Evolutionary conservation across 176 grass and related monocot genomes (phyloP).

Genomic region (Zoysia pacifica): DNA sequence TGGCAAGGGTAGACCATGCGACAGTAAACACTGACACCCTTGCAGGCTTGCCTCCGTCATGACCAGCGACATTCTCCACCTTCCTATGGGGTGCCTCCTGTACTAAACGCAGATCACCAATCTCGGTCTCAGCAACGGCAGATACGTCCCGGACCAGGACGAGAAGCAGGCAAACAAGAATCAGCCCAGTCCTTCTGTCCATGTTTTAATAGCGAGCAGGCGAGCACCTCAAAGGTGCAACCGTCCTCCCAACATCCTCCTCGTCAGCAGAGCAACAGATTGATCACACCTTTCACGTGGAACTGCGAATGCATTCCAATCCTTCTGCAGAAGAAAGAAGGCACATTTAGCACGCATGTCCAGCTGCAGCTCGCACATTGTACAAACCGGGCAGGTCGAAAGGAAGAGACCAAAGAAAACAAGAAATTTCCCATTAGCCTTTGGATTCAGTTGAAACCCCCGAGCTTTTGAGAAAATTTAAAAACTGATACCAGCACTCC

Average conservation of each 20-base stretch:
- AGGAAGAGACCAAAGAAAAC: background rate
- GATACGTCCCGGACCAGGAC: constrained; percentile 30
- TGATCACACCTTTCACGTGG: constrained; percentile 31
- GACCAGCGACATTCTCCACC: constrained; percentile 37
- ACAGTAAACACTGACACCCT: constrained; percentile 75
- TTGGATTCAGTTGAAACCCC: background rate
- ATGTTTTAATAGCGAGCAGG: constrained; percentile 29
- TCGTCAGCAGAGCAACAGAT: constrained; percentile 5
- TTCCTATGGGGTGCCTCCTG: constrained; percentile 69
- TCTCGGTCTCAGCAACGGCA: constrained; percentile 58
- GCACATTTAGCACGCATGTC: constrained; percentile 19
- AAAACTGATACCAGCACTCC: background rate
- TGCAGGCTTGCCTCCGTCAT: constrained; percentile 55
- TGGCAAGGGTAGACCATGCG: constrained; percentile 88
- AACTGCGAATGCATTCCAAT: constrained; percentile 5
- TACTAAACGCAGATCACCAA: constrained; percentile 30
- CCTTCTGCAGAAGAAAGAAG: constrained; percentile 38
- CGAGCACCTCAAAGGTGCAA: background rate
- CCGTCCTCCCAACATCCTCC: background rate
- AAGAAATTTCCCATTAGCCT: background rate
- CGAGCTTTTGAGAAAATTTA: background rate
- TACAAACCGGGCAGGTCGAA: too few species aligned
- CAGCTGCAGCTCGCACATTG: background rate
- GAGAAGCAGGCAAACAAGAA: constrained; percentile 50
- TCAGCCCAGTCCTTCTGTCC: constrained; percentile 38